phyloP scores from a whole-genome alignment of 148 eudicot genomes.

The Agrostemma githago region DNA sequence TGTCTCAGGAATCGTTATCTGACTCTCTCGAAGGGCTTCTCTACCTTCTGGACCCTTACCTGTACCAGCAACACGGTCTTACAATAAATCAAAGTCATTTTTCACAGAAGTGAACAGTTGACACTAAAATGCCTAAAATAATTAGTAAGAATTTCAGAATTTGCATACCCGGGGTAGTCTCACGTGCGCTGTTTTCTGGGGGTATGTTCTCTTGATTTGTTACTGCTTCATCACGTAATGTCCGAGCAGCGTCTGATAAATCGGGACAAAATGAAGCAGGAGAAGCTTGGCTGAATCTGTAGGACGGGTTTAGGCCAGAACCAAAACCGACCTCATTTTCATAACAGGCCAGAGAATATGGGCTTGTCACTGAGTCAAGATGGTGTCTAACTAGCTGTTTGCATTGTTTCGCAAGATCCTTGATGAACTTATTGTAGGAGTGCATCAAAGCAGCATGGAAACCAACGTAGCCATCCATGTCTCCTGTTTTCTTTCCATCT shows the following conservation, averaged over 20 bases:
- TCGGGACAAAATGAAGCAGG: slow-evolving; percentile 55
- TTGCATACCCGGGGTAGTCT: slow-evolving; percentile 69
- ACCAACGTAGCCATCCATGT: slow-evolving; percentile 92
- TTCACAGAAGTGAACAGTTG: background rate
- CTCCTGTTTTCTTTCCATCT: slow-evolving; percentile 68
- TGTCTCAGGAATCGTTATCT: slow-evolving; percentile 91
- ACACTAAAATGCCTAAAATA: no score
- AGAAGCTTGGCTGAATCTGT: slow-evolving; percentile 44
- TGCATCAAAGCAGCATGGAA: slow-evolving; percentile 88
- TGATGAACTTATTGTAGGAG: slow-evolving; percentile 69
- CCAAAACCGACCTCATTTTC: slow-evolving; percentile 52
- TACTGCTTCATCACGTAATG: slow-evolving; percentile 34
- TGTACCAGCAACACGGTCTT: background rate
- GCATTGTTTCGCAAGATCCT: slow-evolving; percentile 76
- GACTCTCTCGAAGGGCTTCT: slow-evolving; percentile 66
- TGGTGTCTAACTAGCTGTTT: slow-evolving; percentile 87
- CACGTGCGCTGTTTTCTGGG: slow-evolving; percentile 56
- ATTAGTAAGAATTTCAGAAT: no score
- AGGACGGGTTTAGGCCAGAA: slow-evolving; percentile 30
- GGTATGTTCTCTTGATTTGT: slow-evolving; percentile 82
- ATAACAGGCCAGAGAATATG: slow-evolving; percentile 82
- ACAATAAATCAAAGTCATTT: background rate
- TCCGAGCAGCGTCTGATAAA: slow-evolving; percentile 47
- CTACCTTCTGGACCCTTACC: slow-evolving; percentile 64
- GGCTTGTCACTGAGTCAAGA: slow-evolving; percentile 96